phyloP scores from a whole-genome alignment of 306 rosid genomes.

The Prunus mira region DNA sequence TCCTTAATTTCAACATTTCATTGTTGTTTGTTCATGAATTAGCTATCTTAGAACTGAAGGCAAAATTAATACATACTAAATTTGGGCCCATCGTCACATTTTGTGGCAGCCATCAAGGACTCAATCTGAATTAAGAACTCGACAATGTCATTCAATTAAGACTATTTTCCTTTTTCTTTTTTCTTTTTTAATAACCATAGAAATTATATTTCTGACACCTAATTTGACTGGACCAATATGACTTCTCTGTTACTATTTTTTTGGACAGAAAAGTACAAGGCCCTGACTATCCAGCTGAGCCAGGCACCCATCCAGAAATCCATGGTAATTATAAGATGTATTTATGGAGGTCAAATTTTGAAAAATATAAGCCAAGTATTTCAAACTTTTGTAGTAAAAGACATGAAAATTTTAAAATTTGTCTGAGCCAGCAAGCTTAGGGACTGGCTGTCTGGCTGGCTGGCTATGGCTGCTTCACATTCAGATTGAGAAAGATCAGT shows the following conservation, averaged over 20 bases:
- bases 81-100: neutral
- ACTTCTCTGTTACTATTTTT: neutral
- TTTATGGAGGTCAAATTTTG: neutral
- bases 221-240: neutral
- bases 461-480: neutral
- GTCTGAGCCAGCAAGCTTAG: neutral
- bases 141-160: neutral
- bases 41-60: neutral
- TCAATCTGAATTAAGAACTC: neutral
- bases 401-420: neutral
- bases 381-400: neutral
- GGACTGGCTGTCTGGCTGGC: too few relatives aligned
- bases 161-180: too few relatives aligned
- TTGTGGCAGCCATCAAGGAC: neutral
- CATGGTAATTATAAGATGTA: neutral
- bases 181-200: neutral
- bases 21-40: neutral
- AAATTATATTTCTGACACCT: neutral
- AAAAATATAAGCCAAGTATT: neutral
- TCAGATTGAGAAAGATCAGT: neutral
- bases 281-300: neutral
- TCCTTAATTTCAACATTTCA: neutral
- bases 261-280: neutral
- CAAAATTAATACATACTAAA: neutral
- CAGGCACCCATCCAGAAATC: neutral